A percentile compares a stretch with the other conserved stretches of the same genome.
These are phyloP conservation scores for Sclerospora graminicola DNA, from an alignment of 352 stramenopile species.

Conservation along the genomic window DNA sequence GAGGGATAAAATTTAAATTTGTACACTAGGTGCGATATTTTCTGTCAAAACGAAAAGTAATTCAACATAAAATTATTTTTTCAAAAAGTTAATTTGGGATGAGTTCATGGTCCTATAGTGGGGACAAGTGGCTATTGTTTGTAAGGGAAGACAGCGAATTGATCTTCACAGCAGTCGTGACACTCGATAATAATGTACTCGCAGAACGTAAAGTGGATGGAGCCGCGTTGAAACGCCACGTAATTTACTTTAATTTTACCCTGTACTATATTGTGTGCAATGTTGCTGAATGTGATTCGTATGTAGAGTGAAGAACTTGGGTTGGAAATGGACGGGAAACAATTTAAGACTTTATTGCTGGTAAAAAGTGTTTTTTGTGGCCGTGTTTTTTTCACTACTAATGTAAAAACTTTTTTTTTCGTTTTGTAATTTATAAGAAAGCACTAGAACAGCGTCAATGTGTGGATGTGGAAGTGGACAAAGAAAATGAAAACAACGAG, in stretches of 20 bases:
- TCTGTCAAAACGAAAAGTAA: not conserved
- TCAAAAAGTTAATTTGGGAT: not conserved
- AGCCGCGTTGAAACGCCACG: conserved; percentile 24
- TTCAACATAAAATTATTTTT: not conserved
- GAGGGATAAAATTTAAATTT: not conserved
- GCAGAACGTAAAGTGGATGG: conserved; percentile 27
- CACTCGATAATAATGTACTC: conserved; percentile 7
- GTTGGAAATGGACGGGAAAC: conserved; percentile 26
- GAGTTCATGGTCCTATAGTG: conserved; percentile 26
- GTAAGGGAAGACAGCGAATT: conserved; percentile 17
- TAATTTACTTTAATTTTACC: conserved; percentile 2
- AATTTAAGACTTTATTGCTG: conserved; percentile 29
- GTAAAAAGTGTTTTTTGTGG: conserved; percentile 5
- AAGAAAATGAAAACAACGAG: conserved; percentile 10
- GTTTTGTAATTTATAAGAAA: conserved; percentile 15
- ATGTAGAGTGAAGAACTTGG: conserved; percentile 47
- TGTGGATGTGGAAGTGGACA: conserved; percentile 30
- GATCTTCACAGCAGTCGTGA: conserved; percentile 27
- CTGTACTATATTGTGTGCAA: not conserved
- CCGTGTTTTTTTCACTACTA: not conserved
- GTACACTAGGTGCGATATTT: not conserved
- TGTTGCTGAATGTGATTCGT: not conserved
- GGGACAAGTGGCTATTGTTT: conserved; percentile 38
- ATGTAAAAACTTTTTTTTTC: not conserved
- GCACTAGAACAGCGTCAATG: conserved; percentile 26